Percentiles rank a stretch among this genome's conserved stretches.
Conservation (phyloP, 306 rosid genomes). For the Vigna angularis region DNA sequence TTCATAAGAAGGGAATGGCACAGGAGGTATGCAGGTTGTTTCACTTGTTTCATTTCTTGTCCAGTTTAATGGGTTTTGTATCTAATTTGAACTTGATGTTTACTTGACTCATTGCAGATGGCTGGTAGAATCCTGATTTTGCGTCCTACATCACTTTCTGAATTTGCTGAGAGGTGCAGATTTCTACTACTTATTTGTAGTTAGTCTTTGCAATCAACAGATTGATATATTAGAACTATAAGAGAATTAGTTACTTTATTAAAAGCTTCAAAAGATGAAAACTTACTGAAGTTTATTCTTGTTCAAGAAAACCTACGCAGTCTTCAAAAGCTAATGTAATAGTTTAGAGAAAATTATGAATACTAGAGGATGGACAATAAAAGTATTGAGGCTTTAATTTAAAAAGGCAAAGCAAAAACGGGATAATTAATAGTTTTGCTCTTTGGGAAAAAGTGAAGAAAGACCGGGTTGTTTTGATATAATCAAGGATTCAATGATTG, state of each 20-base stretch:
- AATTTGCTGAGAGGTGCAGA: conserved; percentile 81
- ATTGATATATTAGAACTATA: conserved; percentile 5
- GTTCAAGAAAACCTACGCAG: background rate
- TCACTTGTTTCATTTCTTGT: background rate
- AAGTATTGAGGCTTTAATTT: conserved; percentile 19
- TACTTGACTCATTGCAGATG: conserved; percentile 62
- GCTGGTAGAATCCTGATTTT: conserved; percentile 86
- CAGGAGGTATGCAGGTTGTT: conserved; percentile 66
- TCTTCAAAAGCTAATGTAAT: background rate
- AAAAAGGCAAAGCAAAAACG: background rate
- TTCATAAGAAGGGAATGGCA: conserved; percentile 80
- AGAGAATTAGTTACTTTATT: conserved; percentile 1
- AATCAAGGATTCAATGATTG: conserved; percentile 14
- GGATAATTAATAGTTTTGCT: background rate
- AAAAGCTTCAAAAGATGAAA: conserved; percentile 11
- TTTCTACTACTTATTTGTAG: conserved; percentile 15
- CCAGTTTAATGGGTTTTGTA: background rate
- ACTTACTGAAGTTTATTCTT: conserved; percentile 6
- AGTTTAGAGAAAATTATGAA: background rate
- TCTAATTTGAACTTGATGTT: conserved; percentile 30
- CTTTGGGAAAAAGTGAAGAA: background rate
- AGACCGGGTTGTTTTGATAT: background rate
- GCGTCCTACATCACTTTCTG: conserved; percentile 81
- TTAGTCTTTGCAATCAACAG: conserved; percentile 24
- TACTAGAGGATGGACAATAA: conserved; percentile 4